Evolutionary conservation across 495 filamentous ascomycete species (phyloP), one percentile per base, ranked within the genome.

Genomic region (Glutinoglossum americanum): DNA sequence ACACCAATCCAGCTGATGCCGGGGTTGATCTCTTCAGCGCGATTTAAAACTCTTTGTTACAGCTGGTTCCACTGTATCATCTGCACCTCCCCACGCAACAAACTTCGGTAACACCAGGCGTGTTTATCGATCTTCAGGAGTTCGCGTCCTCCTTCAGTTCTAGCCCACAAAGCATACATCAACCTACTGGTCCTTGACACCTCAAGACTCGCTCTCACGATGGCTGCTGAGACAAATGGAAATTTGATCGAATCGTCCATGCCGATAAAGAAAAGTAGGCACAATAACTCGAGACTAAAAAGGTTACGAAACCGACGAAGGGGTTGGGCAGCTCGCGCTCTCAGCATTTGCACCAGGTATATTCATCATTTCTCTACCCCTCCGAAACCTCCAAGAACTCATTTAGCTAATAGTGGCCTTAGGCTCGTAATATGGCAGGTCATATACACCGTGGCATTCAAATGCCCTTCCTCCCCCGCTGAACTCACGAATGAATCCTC

Each of bases 351-450:
- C 28, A 25, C 49, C 13, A 53, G 49, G 49, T 53, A 53, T 5
- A 25, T 10, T 8, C 41, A 39, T 13, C n/a, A 7, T 28, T 25
- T 32, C 26, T 7, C 15, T 15, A 15, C 3, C 37, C 13, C 37
- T 2, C 15, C 49, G 26, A 53, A 17, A n/a, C 30, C 1, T 23
- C 41, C 17, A 3, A 10, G 41, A 3, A 7, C 21, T 10, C n/a
- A 21, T 28, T 10, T 54, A 8, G 15, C 51, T 3, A 5, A 26
- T 15, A 28, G 23, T 11, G n/a, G 0, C 11, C 25, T 39, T 65
- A 96, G 90, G 60, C 66, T 95, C 1, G 65, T 82, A 56, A 80
- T 85, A 9, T 99, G 92, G 92, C 95, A 93, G 65, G 74, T 79
- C 0, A 77, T 94, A 54, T 64, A 87, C 57, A 92, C 85, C 3